A percentile compares a stretch with the other conserved stretches of the same genome.
These are phyloP conservation scores for Hortaea werneckii DNA, from an alignment of 2,329 filamentous ascomycete species.

Conservation along the genomic window DNA sequence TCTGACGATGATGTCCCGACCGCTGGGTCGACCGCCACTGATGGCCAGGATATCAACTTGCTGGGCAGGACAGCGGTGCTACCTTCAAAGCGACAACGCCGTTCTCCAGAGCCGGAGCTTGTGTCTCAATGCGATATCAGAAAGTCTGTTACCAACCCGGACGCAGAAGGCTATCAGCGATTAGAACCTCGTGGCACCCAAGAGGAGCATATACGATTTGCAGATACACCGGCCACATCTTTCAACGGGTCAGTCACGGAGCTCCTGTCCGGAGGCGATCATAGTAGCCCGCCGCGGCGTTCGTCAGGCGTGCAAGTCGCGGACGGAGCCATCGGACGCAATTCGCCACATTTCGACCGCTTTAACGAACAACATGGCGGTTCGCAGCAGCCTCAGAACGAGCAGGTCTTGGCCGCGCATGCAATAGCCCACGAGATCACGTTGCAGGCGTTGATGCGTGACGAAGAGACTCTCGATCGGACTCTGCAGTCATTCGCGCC, in stretches of 20 bases:
- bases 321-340: slow-evolving; percentile 4
- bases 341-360: slow-evolving; percentile 5
- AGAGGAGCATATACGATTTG: slow-evolving; percentile 3
- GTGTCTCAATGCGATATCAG: not conserved
- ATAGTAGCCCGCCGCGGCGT: slow-evolving; percentile 8
- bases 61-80: slow-evolving; percentile 9
- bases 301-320: not conserved
- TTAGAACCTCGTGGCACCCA: slow-evolving; percentile 11
- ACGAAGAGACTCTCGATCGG: slow-evolving; percentile 16
- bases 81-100: slow-evolving; percentile 9
- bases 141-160: slow-evolving; percentile 4
- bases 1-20: slow-evolving; percentile 14
- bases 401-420: slow-evolving; percentile 22
- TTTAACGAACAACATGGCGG: not conserved
- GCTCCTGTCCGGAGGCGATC: slow-evolving; percentile 9
- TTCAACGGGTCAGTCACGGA: slow-evolving; percentile 22
- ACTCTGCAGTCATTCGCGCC: slow-evolving; percentile 10
- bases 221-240: slow-evolving; percentile 14
- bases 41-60: slow-evolving; percentile 7
- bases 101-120: slow-evolving; percentile 8
- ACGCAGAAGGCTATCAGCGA: slow-evolving; percentile 19
- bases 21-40: slow-evolving; percentile 3
- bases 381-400: slow-evolving; percentile 13
- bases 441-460: slow-evolving; percentile 21
- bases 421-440: slow-evolving; percentile 25